Evolutionary conservation across 495 filamentous ascomycete genomes (phyloP), one percentile per base, ranked within the genome.

Genomic region (Xylaria acuta): DNA sequence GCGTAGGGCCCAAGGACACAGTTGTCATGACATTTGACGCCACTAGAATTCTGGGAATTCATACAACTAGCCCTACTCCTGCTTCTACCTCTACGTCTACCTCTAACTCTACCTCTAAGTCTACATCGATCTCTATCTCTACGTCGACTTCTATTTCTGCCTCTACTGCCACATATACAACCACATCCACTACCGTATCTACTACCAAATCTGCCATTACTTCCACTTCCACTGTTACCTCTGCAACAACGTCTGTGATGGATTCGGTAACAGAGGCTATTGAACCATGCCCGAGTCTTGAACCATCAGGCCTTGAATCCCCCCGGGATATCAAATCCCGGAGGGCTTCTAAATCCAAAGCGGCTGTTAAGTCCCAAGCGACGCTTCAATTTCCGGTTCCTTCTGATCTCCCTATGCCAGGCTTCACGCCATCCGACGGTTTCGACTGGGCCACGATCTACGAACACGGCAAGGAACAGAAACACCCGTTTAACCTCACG

Each of bases 401-500:
- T 60, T 12, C 18, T 40, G 18, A 3, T 4, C 2, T 12, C n/a
- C 32, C 30, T 36, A 8, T 18, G 4, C 7, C 58, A 60, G 27
- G 0, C 4, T 32, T 7, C 3, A 8, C 32, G 18, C 20, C 18
- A 60, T n/a, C 20, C 20, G 1, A 40, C 4, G 14, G 14, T 6
- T 60, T 38, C 34, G 32, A 40, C 58, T 60, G 58, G 58, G 18
- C 22, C 7, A 9, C 34, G 2, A 60, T 60, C 32, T 40, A 60
- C 34, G 32, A 60, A 5, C 20, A 12, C 3, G 34, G 32, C 58
- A n/a, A 60, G 20, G n/a, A 9, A n/a, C 58, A 60, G 34, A 9
- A 60, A n/a, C 18, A 36, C 32, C 58, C 58, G 18, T 60, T 60
- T 5, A 60, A 60, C 18, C 58, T 60, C 32, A 60, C 58, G 11